A percentile compares a stretch with the other conserved stretches of the same genome.
phyloP scores from a whole-genome alignment of 768 basidiomycete species.

The Collybiopsis confluens region DNA sequence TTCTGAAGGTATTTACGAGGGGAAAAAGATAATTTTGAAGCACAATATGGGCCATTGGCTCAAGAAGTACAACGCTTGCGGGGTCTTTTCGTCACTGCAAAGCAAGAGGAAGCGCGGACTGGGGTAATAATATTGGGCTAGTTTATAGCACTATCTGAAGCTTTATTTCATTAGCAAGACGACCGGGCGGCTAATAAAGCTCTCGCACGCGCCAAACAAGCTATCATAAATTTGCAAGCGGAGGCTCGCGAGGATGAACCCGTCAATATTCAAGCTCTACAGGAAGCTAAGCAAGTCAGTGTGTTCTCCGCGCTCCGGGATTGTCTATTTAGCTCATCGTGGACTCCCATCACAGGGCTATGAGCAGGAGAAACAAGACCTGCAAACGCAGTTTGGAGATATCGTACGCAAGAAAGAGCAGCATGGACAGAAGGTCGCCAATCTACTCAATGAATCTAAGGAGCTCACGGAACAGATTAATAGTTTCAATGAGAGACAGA shows the following conservation, averaged over 20 bases:
- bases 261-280: constrained; percentile 52
- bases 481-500: constrained; percentile 44
- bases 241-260: constrained; percentile 71
- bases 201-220: constrained; percentile 27
- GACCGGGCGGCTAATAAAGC: constrained; percentile 22
- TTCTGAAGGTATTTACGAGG: constrained; percentile 41
- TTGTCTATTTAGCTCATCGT: constrained; percentile 1
- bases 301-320: not conserved
- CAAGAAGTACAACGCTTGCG: constrained; percentile 23
- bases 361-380: constrained; percentile 43
- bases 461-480: constrained; percentile 44
- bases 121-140: no score
- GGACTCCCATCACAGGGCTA: constrained; percentile 40
- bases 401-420: constrained; percentile 40
- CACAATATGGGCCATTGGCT: constrained; percentile 26
- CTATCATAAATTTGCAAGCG: constrained; percentile 40
- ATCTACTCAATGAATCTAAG: constrained; percentile 36
- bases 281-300: constrained; percentile 50
- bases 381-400: constrained; percentile 46
- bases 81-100: constrained; percentile 19
- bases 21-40: constrained; percentile 33
- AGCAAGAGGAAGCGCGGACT: not conserved
- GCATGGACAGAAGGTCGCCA: constrained; percentile 34
- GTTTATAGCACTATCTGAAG: no score
- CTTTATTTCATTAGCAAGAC: constrained; percentile 19